These are phyloP conservation scores for Vachellia pachyceras DNA, from an alignment of 306 rosid species.

Conservation along the genomic window DNA sequence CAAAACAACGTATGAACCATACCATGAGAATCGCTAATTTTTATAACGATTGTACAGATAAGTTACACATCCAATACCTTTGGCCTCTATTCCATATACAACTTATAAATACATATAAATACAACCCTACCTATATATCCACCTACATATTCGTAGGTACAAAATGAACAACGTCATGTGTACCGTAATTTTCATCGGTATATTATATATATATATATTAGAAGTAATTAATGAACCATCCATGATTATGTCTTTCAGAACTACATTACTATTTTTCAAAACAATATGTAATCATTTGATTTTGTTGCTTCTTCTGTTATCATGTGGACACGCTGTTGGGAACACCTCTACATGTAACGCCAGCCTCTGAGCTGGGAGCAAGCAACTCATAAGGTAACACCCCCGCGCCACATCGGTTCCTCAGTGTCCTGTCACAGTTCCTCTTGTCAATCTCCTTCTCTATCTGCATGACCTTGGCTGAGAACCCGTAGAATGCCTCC, in stretches of 20 bases:
- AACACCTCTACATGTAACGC: constrained; percentile 87
- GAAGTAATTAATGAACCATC: neutral
- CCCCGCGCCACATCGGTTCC: constrained; percentile 84
- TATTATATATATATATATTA: neutral
- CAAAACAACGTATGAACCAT: no score
- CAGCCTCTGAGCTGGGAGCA: constrained; percentile 80
- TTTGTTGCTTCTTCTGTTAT: neutral
- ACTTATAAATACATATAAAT: neutral
- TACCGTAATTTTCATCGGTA: neutral
- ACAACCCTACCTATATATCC: neutral
- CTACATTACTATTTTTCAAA: neutral
- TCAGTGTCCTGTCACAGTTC: constrained; percentile 56
- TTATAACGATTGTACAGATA: neutral
- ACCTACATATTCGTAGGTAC: neutral
- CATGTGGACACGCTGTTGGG: constrained; percentile 86
- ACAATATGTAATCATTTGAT: neutral
- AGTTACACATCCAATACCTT: neutral
- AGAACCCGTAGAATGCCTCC: constrained; percentile 70
- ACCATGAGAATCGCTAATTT: neutral
- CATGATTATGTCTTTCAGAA: constrained; percentile 3
- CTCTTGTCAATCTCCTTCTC: constrained; percentile 77
- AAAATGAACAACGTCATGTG: neutral
- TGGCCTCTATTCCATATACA: constrained; percentile 4
- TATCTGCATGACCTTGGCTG: constrained; percentile 59
- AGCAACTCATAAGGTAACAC: constrained; percentile 86